Evolutionary conservation across 257 asterid genomes (phyloP), one percentile per base, ranked within the genome.

Genomic region (Nicotiana knightiana): DNA sequence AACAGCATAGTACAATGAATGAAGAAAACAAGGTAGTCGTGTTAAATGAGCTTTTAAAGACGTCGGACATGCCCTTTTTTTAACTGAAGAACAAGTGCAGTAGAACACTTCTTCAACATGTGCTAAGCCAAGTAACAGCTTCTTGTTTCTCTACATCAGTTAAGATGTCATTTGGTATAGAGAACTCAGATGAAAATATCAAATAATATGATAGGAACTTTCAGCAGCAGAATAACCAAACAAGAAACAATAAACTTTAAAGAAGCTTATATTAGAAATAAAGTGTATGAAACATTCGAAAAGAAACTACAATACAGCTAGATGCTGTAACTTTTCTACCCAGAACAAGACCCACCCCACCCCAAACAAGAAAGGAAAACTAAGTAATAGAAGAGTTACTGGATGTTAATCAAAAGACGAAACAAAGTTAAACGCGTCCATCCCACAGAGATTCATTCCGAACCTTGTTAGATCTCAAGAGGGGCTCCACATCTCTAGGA

Each of bases 391-490:
- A 73, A 48, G 26, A 48, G 63, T 2, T 46, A 73, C 57, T 26
- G 1, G 26, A 75, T 75, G 46, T 51, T 51, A 75, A 51, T n/a
- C 51, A 43, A 43, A 9, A 43, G 51, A 43, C 5, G 28, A 48
- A 79, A 66, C 66, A n/a, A 43, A 48, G 53, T 70, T 80, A 80
- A 17, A 64, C 51, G 4, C 68, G 54, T 54, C 67, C 54, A 35
- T 35, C 28, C 87, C 87, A 85, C 79, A 68, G 51, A n/a, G 64
- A 78, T 21, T 78, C 71, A 1, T 24, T 62, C 12, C 77, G 63
- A 55, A 61, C 83, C 43, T 67, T 32, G 30, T 4, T 24, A 13
- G 81, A 58, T 11, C 46, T 85, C 64, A 82, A 53, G 55, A 84
- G 76, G 33, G 37, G 1, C 6, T 77, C 57, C 3, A 82, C 67